Evolutionary conservation across 306 rosid species (phyloP).

Genomic region (Heteromeles arbutifolia): DNA sequence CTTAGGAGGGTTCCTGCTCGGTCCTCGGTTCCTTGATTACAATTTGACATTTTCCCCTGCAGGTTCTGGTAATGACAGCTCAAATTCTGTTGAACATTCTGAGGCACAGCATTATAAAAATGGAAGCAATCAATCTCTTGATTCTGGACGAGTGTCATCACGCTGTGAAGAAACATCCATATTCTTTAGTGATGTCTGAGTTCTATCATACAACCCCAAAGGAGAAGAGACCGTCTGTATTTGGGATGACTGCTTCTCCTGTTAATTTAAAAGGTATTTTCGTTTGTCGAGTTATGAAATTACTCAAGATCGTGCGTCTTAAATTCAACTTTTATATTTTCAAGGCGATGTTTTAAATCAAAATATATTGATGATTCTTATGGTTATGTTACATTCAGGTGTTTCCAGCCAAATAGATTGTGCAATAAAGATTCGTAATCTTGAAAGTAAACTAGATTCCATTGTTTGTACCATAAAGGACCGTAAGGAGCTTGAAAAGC

Average conservation of each 20-base stretch:
- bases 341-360: background rate
- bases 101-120: constrained; percentile 94
- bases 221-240: constrained; percentile 83
- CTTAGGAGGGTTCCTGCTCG: constrained; percentile 8
- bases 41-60: constrained; percentile 30
- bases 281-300: background rate
- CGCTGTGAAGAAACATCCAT: constrained; percentile 98
- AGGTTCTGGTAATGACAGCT: constrained; percentile 99
- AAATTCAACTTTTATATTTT: background rate
- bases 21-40: background rate
- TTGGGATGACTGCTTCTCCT: constrained; percentile 99
- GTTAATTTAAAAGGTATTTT: constrained; percentile 85
- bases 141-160: constrained; percentile 98
- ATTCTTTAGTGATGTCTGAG: constrained; percentile 97
- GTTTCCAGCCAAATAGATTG: constrained; percentile 97
- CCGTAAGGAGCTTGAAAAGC: constrained; percentile 94
- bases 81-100: constrained; percentile 95
- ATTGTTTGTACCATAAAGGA: constrained; percentile 92
- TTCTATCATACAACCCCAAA: constrained; percentile 91
- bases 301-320: background rate
- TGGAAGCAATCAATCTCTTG: constrained; percentile 84
- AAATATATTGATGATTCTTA: background rate
- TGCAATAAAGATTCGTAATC: constrained; percentile 96
- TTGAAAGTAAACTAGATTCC: constrained; percentile 97
- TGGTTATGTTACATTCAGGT: constrained; percentile 57